A percentile compares a stretch with the other conserved stretches of the same genome.
These are phyloP conservation scores for Paramecium sexaurelia DNA, from an alignment of 73 alveolate species.

Conservation along the genomic window DNA sequence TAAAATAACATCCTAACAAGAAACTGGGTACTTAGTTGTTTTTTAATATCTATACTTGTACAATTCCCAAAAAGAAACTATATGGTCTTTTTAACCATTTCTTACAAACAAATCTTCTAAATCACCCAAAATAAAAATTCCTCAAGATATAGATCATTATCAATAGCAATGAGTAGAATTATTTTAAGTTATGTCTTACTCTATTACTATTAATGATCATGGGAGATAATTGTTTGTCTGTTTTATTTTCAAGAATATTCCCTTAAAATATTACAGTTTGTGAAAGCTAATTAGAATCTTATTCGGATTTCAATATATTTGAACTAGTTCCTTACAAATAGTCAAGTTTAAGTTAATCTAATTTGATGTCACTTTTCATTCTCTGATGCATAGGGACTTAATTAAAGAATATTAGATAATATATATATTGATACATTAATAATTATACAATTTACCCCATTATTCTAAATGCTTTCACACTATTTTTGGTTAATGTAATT, in stretches of 20 bases:
- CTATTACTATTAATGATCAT: neutral
- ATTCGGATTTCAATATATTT: neutral
- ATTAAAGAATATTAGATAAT: neutral
- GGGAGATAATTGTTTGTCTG: neutral
- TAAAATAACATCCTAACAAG: neutral
- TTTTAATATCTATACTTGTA: constrained; percentile 9
- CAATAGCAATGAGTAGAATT: neutral
- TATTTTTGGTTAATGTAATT: no score
- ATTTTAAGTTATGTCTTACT: neutral
- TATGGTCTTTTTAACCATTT: neutral
- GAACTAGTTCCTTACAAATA: neutral
- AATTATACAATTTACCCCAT: neutral
- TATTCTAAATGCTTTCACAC: no score
- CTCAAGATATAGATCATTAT: neutral
- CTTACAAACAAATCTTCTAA: neutral
- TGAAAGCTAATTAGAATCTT: neutral
- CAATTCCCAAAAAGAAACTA: neutral
- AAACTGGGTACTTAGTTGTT: neutral
- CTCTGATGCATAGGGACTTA: neutral
- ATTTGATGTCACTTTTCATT: neutral
- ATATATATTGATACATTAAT: neutral
- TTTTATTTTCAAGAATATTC: neutral
- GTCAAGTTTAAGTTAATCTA: neutral
- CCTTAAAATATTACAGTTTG: neutral
- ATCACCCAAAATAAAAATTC: neutral